Percentiles rank a stretch among this genome's conserved stretches.
phyloP scores from a whole-genome alignment of 768 basidiomycete genomes.

The Amanita rimosa region DNA sequence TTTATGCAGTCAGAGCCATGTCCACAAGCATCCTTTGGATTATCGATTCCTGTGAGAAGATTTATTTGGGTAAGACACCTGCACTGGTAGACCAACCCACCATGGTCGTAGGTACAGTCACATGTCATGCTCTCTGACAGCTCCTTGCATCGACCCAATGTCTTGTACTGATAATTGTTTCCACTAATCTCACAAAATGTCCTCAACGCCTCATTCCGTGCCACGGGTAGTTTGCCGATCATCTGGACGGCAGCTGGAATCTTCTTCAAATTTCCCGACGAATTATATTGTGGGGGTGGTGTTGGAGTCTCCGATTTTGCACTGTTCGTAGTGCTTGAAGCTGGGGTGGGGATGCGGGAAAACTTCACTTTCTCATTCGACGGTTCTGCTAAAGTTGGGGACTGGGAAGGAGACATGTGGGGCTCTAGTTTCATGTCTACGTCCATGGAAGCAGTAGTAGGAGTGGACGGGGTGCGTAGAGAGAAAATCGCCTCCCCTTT shows the following conservation, averaged over 20 bases:
- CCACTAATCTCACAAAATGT: constrained; percentile 63
- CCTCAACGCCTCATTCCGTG: constrained; percentile 58
- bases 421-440: constrained; percentile 21
- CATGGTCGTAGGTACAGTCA: constrained; percentile 78
- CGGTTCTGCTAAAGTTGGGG: constrained; percentile 22
- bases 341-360: constrained; percentile 24
- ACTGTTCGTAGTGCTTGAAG: constrained; percentile 20
- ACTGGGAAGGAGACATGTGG: constrained; percentile 22
- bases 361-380: constrained; percentile 22
- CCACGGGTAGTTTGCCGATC: constrained; percentile 71
- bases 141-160: constrained; percentile 81
- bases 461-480: constrained; percentile 16
- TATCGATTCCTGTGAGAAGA: constrained; percentile 39
- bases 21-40: constrained; percentile 66
- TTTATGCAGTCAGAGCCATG: constrained; percentile 92
- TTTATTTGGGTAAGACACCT: not conserved
- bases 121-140: constrained; percentile 90
- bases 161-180: constrained; percentile 83
- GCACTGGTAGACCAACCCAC: constrained; percentile 42
- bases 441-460: constrained; percentile 16
- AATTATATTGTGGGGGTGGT: constrained; percentile 26
- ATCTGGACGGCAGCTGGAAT: constrained; percentile 42
- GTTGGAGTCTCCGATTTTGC: constrained; percentile 27
- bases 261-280: constrained; percentile 21
- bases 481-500: constrained; percentile 19